Percentiles rank a stretch among this genome's conserved stretches.
These are phyloP conservation scores for Coemansia sp. DNA, from an alignment of 192 early-diverging fungal genomes.

Conservation along the genomic window DNA sequence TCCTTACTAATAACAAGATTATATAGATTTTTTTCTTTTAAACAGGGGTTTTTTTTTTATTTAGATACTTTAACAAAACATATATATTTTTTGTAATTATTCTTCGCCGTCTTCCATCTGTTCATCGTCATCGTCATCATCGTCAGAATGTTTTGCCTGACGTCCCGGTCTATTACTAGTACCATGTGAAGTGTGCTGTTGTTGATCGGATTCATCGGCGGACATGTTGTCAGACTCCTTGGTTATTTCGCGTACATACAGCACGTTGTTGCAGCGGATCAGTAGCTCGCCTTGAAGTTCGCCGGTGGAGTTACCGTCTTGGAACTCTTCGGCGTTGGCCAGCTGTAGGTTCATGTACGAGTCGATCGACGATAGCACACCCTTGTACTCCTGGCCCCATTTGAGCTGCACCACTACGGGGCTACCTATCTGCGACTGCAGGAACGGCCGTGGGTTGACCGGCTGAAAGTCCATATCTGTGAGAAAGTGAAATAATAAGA, in stretches of 20 bases:
- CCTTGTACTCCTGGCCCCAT: conserved; percentile 99
- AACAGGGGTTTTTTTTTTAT: not conserved
- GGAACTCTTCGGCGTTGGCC: conserved; percentile 91
- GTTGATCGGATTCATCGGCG: conserved; percentile 1
- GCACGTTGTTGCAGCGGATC: conserved; percentile 87
- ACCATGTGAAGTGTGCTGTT: no score
- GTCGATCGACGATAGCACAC: conserved; percentile 84
- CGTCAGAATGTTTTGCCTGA: conserved; percentile 8
- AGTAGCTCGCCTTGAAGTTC: conserved; percentile 85
- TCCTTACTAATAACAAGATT: conserved; percentile 37
- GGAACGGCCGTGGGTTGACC: conserved; percentile 97
- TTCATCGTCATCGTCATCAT: no score
- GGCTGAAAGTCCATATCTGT: conserved; percentile 71
- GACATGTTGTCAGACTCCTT: conserved; percentile 6
- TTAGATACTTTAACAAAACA: conserved; percentile 8
- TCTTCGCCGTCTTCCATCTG: conserved; percentile 54
- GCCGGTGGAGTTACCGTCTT: conserved; percentile 87
- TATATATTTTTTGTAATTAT: no score
- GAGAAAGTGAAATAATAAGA: no score
- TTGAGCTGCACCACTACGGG: conserved; percentile 92
- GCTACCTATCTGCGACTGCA: conserved; percentile 90
- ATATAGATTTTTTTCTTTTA: conserved; percentile 2
- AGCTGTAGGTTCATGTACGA: conserved; percentile 99
- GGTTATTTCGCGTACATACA: conserved; percentile 74
- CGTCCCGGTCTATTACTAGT: no score